A percentile compares a stretch with the other conserved stretches of the same genome.
These are phyloP conservation scores for Chytriomyces sp. DNA, from an alignment of 192 early-diverging fungal species.

Conservation along the genomic window DNA sequence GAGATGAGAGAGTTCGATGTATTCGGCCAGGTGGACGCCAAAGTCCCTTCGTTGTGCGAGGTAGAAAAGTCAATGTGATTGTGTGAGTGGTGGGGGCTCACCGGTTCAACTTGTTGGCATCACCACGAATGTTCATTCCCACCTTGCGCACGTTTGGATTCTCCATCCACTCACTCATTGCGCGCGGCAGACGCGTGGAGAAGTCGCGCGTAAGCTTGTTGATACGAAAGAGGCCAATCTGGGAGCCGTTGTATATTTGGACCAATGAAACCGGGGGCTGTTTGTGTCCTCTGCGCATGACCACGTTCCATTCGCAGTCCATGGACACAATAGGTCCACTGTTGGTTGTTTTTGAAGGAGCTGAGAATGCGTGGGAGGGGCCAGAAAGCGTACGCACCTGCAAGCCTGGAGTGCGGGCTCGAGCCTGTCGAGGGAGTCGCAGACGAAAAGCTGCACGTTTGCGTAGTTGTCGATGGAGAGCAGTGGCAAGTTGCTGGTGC, in stretches of 20 bases:
- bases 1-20: neutral
- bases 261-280: neutral
- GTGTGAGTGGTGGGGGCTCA: too few relatives aligned
- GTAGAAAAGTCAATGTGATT: neutral
- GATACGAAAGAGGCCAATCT: slow-evolving; percentile 1
- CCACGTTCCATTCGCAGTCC: slow-evolving; percentile 1
- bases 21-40: neutral
- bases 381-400: too few relatives aligned
- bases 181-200: neutral
- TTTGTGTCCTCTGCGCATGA: neutral
- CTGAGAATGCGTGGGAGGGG: too few relatives aligned
- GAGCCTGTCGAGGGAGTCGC: too few relatives aligned
- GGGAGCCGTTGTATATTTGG: slow-evolving; percentile 3
- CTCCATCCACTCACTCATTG: neutral
- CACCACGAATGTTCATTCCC: slow-evolving; percentile 10
- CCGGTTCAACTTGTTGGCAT: neutral
- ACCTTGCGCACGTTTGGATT: neutral
- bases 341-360: too few relatives aligned
- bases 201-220: neutral
- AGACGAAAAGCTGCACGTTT: too few relatives aligned
- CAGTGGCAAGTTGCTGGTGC: too few relatives aligned
- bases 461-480: too few relatives aligned
- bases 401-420: too few relatives aligned
- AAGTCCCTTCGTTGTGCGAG: neutral
- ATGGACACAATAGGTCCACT: slow-evolving; percentile 2